phyloP scores from a whole-genome alignment of 352 stramenopile species.

The Globisporangium mamillatum region DNA sequence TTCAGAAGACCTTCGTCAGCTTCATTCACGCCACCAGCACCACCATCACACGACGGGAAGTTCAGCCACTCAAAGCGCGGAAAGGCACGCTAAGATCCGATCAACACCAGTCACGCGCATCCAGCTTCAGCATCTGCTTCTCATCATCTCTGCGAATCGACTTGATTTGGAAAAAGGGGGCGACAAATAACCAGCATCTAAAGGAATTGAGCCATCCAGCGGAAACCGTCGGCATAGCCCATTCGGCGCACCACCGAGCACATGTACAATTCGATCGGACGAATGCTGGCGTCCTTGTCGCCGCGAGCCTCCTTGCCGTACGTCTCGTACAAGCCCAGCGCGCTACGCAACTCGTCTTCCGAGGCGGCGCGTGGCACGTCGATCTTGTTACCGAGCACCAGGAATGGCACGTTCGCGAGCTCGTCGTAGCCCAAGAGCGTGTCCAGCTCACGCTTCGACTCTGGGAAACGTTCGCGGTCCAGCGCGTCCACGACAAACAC shows the following conservation, averaged over 20 bases:
- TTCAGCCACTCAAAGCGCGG: not conserved
- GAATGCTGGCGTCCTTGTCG: slow-evolving; percentile 88
- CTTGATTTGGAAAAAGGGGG: slow-evolving; percentile 2
- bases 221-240: slow-evolving; percentile 96
- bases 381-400: slow-evolving; percentile 99
- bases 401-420: slow-evolving; percentile 97
- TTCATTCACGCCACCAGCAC: not conserved
- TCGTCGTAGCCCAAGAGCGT: slow-evolving; percentile 96
- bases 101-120: not conserved
- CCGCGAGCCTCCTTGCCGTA: slow-evolving; percentile 97
- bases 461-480: slow-evolving; percentile 97
- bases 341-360: slow-evolving; percentile 98
- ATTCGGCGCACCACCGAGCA: slow-evolving; percentile 98
- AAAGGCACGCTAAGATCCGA: not conserved
- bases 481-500: slow-evolving; percentile 99
- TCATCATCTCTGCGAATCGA: not conserved
- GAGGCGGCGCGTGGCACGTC: slow-evolving; percentile 95
- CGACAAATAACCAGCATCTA: slow-evolving; percentile 36
- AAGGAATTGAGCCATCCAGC: slow-evolving; percentile 89
- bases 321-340: slow-evolving; percentile 97
- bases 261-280: slow-evolving; percentile 99
- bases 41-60: not conserved
- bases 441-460: slow-evolving; percentile 99
- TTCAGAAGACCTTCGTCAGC: not conserved
- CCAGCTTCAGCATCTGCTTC: not conserved